A percentile compares a stretch with the other conserved stretches of the same genome.
These are phyloP conservation scores for Conidiobolus incongruus DNA, from an alignment of 371 early-diverging fungal genomes.

Conservation along the genomic window DNA sequence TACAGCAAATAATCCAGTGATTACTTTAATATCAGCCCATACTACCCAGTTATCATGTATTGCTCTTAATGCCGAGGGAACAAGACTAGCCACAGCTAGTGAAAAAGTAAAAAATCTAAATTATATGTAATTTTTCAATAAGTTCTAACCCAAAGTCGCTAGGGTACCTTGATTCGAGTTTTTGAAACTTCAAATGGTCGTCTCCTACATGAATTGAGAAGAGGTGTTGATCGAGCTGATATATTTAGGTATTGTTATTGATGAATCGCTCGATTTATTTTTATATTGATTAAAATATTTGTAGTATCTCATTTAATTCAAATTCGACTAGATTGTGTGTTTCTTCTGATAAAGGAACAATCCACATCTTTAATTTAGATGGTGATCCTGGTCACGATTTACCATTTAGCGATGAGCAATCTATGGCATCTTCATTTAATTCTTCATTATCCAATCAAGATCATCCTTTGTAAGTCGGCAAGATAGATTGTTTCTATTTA, in stretches of 20 bases:
- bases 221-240: conserved; percentile 76
- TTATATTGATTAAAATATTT: background rate
- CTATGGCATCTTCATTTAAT: background rate
- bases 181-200: conserved; percentile 55
- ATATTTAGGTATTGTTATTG: conserved; percentile 25
- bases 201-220: conserved; percentile 60
- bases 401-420: conserved; percentile 3
- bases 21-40: conserved; percentile 59
- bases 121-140: background rate
- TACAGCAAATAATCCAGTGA: conserved; percentile 2
- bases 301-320: conserved; percentile 55
- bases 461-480: background rate
- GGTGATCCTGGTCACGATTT: conserved; percentile 7
- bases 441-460: background rate
- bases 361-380: conserved; percentile 81
- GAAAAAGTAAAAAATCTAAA: conserved; percentile 20
- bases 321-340: conserved; percentile 59
- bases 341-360: conserved; percentile 79
- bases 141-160: background rate
- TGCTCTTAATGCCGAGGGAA: conserved; percentile 50
- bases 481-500: background rate
- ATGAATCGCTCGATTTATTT: background rate
- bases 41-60: conserved; percentile 45
- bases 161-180: conserved; percentile 76
- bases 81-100: conserved; percentile 57